These are phyloP conservation scores for Mytilinidion resinicola DNA, from an alignment of 495 filamentous ascomycete genomes.

Conservation along the genomic window DNA sequence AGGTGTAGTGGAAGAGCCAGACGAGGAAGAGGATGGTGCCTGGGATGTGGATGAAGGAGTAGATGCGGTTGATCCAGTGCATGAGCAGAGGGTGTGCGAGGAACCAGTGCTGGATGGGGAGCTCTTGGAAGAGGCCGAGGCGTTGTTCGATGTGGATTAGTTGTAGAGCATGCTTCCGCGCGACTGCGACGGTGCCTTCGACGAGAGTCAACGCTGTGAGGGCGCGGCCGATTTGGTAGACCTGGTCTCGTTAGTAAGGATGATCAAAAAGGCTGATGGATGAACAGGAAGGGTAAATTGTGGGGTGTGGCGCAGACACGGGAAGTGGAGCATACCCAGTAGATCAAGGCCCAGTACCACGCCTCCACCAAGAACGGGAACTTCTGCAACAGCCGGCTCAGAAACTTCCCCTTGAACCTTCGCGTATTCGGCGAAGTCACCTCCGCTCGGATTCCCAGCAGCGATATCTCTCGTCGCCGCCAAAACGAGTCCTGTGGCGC, in stretches of 20 bases:
- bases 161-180: conserved; percentile 52
- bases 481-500: conserved; percentile 33
- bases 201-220: conserved; percentile 55
- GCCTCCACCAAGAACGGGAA: conserved; percentile 74
- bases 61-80: conserved; percentile 54
- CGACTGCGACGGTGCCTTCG: conserved; percentile 51
- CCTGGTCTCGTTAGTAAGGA: conserved; percentile 33
- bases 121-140: conserved; percentile 46
- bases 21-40: conserved; percentile 67
- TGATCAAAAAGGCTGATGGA: neutral
- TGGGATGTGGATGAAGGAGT: conserved; percentile 78
- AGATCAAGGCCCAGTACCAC: conserved; percentile 72
- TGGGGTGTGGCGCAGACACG: conserved; percentile 1
- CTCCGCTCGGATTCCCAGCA: conserved; percentile 32
- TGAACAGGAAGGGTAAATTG: neutral
- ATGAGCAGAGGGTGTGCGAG: conserved; percentile 30
- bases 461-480: conserved; percentile 41
- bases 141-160: conserved; percentile 50
- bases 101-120: conserved; percentile 34
- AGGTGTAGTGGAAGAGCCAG: conserved; percentile 62
- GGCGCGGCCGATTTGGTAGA: conserved; percentile 58
- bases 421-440: conserved; percentile 52
- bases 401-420: conserved; percentile 46
- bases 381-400: conserved; percentile 56
- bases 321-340: conserved; percentile 45